A percentile compares a stretch with the other conserved stretches of the same genome.
Conservation (phyloP, 768 basidiomycete species). For the Termitomyces sp. region DNA sequence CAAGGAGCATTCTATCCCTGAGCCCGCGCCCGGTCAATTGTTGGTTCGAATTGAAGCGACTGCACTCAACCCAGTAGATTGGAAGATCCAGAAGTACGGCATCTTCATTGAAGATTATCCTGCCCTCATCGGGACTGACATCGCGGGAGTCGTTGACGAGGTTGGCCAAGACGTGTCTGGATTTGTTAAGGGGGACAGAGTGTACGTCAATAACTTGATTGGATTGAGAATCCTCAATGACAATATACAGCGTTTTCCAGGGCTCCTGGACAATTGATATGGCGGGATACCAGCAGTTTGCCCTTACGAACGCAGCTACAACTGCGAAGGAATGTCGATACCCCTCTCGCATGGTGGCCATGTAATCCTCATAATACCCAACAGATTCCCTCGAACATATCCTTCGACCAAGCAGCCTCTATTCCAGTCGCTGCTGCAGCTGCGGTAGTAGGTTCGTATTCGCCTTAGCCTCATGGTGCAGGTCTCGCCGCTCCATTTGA, state of each 20-base stretch:
- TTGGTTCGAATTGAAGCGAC: slow-evolving; percentile 33
- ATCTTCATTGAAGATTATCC: slow-evolving; percentile 37
- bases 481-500: slow-evolving; percentile 27
- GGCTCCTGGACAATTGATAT: slow-evolving; percentile 6
- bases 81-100: slow-evolving; percentile 40
- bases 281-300: slow-evolving; percentile 23
- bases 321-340: slow-evolving; percentile 11
- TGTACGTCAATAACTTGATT: slow-evolving; percentile 28
- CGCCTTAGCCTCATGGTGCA: slow-evolving; percentile 19
- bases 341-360: background rate
- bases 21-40: slow-evolving; percentile 32
- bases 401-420: slow-evolving; percentile 32
- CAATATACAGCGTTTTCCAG: slow-evolving; percentile 10
- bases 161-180: slow-evolving; percentile 46
- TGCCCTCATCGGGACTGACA: slow-evolving; percentile 41
- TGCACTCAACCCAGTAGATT: slow-evolving; percentile 47
- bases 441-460: slow-evolving; percentile 26
- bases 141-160: slow-evolving; percentile 46
- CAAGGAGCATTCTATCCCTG: slow-evolving; percentile 6
- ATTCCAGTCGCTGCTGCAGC: slow-evolving; percentile 25
- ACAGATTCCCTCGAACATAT: slow-evolving; percentile 27
- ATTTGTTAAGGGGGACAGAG: slow-evolving; percentile 47
- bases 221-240: background rate
- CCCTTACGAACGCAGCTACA: slow-evolving; percentile 14
- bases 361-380: slow-evolving; percentile 17